Base-by-base conservation (phyloP, 31 red algal genomes). In the Endocladia muricata region DNA sequence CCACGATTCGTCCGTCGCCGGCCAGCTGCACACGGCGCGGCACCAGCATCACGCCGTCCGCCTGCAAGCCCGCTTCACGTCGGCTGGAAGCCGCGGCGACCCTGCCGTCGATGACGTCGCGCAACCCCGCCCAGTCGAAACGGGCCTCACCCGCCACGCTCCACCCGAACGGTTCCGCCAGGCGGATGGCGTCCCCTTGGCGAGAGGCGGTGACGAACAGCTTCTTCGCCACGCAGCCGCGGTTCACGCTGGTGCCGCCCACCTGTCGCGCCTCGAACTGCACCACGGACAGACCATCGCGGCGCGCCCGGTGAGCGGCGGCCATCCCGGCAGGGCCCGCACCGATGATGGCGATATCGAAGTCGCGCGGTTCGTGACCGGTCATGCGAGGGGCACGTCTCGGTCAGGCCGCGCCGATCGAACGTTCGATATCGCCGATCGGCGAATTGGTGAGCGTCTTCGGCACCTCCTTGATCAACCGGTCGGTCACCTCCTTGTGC, bases 221-320 rank as follows among this genome's bases (percentile, higher is more conserved):
- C 37, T 92, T 92, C 75, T 99, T 99, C 4, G 96, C 92, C 36
- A 99, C 96, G 41, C 96, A 99, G 22, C 96, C 96, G 25, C 96
- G 89, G 61, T 99, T 99, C 34, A 99, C 96, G 54, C 96, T 95
- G 6, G 96, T 99, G 3, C 96, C 96, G 11, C 96, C 96, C 26
- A 94, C 73, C 63, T 99, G 92, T 29, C 61, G 41, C 1, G 88
- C 96, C 52, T 83, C 81, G 40, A 99, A 93, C n/a, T 95, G 85
- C 25, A 63, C 74, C 41, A 88, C 88, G 36, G 81, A 84, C 22
- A 96, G 75, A 33, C 92, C 92, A 48, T 93, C 89, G 37, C 79
- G 47, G 17, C 73, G 54, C 0, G 92, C 92, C 71, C 95, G 96
- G n/a, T 95, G 74, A 5, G 96, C 96, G 3, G 96, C 96, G 36